Evolutionary conservation across 768 basidiomycete species (phyloP).

Genomic region (Gymnopilus dilepis): DNA sequence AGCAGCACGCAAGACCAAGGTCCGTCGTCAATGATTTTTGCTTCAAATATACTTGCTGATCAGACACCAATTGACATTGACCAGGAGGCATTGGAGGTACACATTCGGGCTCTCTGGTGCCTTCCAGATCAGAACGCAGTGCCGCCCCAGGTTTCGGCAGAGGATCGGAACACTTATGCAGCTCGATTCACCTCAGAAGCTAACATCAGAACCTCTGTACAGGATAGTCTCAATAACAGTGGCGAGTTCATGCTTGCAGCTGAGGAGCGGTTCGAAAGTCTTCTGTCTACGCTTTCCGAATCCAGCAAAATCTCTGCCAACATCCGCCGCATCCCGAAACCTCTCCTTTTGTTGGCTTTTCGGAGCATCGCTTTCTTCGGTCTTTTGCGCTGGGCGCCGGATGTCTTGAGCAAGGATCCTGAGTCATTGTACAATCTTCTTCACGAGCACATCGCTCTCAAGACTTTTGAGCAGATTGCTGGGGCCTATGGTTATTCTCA

Average conservation of each 20-base stretch:
- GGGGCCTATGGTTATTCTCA: constrained; percentile 14
- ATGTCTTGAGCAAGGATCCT: constrained; percentile 16
- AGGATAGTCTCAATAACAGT: neutral
- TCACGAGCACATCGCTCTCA: constrained; percentile 21
- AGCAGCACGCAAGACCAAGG: too few species aligned
- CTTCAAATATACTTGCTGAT: too few species aligned
- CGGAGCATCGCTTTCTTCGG: constrained; percentile 14
- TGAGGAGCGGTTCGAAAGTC: neutral
- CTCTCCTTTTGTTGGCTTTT: constrained; percentile 11
- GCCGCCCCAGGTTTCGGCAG: constrained; percentile 14
- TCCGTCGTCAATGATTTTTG: too few species aligned
- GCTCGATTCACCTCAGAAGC: neutral
- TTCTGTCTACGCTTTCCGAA: neutral
- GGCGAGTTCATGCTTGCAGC: neutral
- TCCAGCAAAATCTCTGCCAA: constrained; percentile 1
- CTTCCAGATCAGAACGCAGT: constrained; percentile 18
- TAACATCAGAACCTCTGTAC: neutral
- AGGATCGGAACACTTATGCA: neutral
- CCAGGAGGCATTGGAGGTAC: constrained; percentile 15
- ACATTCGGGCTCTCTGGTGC: constrained; percentile 17
- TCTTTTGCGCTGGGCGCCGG: constrained; percentile 19
- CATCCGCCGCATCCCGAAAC: constrained; percentile 6
- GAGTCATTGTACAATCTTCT: constrained; percentile 21
- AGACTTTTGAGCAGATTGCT: constrained; percentile 16
- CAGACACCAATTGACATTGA: too few species aligned